Evolutionary conservation across 805 yeast genomes (phyloP).

Genomic region (Sugiyamaella mastotermitis): DNA sequence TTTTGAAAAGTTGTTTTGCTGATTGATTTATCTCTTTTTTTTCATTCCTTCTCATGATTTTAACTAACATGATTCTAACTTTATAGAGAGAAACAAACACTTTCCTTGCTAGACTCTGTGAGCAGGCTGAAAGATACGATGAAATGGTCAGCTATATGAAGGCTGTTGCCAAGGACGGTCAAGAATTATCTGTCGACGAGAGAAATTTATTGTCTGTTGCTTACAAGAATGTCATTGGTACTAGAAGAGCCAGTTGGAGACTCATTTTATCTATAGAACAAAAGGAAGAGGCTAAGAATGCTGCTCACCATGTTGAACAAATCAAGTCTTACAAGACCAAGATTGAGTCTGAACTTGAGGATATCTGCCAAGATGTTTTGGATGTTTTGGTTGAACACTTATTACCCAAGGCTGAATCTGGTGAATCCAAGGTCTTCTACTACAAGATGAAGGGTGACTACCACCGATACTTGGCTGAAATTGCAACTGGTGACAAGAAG

Average conservation of each 20-base stretch:
- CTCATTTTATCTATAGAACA: slow-evolving; percentile 97
- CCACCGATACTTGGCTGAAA: slow-evolving; percentile 98
- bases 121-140: slow-evolving; percentile 99
- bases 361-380: slow-evolving; percentile 92
- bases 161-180: slow-evolving; percentile 65
- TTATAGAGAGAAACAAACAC: slow-evolving; percentile 77
- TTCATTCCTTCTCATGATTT: not conserved
- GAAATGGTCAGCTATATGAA: slow-evolving; percentile 99
- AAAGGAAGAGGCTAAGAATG: slow-evolving; percentile 97
- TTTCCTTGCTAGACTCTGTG: slow-evolving; percentile 96
- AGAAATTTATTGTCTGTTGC: slow-evolving; percentile 96
- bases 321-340: slow-evolving; percentile 94
- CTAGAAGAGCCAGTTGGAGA: slow-evolving; percentile 99
- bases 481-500: slow-evolving; percentile 88
- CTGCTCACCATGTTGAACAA: slow-evolving; percentile 77
- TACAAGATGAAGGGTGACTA: slow-evolving; percentile 99
- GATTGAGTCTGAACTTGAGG: slow-evolving; percentile 89
- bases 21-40: not conserved
- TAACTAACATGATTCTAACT: not conserved
- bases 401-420: slow-evolving; percentile 92
- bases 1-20: too few species aligned
- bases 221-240: slow-evolving; percentile 97
- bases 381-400: slow-evolving; percentile 82
- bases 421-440: slow-evolving; percentile 97
- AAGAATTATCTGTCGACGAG: slow-evolving; percentile 94